Evolutionary conservation across 768 basidiomycete genomes (phyloP).

Genomic region (Lactifluus subvellereus): DNA sequence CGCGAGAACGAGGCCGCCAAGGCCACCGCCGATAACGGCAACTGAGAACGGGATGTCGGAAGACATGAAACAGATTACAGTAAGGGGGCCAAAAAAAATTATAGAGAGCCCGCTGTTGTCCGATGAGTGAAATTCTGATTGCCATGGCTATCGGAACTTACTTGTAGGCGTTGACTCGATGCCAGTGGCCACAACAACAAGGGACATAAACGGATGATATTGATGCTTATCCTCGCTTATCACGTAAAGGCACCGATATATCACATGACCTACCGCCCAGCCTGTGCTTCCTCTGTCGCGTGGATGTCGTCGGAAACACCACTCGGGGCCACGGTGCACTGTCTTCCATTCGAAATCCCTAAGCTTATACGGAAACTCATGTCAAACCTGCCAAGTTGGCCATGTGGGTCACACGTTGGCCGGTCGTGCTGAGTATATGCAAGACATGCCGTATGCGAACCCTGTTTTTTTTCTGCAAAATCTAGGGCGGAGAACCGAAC

Average conservation of each 20-base stretch:
- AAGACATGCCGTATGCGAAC: no score
- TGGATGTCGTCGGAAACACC: no score
- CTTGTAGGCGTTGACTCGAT: not conserved
- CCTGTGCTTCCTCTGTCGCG: not conserved
- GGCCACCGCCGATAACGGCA: conserved; percentile 13
- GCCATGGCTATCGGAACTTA: not conserved
- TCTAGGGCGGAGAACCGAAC: no score
- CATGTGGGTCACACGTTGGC: not conserved
- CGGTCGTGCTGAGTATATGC: no score
- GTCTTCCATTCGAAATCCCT: not conserved
- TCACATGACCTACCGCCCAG: not conserved
- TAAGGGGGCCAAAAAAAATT: not conserved
- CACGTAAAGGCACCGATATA: not conserved
- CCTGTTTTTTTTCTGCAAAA: not conserved
- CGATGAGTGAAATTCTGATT: not conserved
- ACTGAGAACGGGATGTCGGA: conserved; percentile 7
- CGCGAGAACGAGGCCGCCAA: conserved; percentile 52
- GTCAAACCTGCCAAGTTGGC: not conserved
- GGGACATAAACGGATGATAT: not conserved
- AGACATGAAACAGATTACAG: not conserved
- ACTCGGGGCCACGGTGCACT: not conserved
- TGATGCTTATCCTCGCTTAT: not conserved
- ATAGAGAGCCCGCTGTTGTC: not conserved
- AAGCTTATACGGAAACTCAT: not conserved
- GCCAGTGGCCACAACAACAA: not conserved